phyloP scores from a whole-genome alignment of 257 asterid genomes.

The Plantago elongata region DNA sequence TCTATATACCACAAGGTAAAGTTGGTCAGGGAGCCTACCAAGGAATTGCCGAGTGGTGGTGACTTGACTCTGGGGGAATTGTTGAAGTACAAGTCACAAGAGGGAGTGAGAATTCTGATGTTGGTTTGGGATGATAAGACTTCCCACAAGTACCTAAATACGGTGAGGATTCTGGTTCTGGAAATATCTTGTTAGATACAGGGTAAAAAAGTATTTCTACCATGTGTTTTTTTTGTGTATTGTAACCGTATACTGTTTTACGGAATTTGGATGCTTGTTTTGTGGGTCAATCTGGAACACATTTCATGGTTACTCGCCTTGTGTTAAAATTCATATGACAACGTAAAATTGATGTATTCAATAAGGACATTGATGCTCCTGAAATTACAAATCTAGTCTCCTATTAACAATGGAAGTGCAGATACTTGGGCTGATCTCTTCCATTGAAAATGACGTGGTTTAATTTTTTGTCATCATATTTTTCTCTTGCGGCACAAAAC shows the following conservation, averaged over 20 bases:
- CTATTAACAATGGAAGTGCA: neutral
- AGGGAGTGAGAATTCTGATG: conserved; percentile 52
- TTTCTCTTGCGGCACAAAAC: neutral
- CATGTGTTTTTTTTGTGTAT: neutral
- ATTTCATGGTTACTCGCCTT: neutral
- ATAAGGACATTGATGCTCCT: neutral
- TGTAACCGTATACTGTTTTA: neutral
- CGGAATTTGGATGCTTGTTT: neutral
- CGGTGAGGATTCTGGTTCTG: conserved; percentile 23
- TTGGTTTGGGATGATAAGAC: conserved; percentile 69
- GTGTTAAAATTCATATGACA: neutral
- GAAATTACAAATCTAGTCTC: neutral
- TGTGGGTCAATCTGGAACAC: neutral
- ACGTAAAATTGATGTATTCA: neutral
- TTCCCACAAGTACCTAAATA: conserved; percentile 48
- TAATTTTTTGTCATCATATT: neutral
- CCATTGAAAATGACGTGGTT: neutral
- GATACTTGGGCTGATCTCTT: neutral
- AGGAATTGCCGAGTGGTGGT: conserved; percentile 41
- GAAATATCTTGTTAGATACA: neutral
- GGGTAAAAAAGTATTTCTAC: neutral
- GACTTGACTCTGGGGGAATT: conserved; percentile 47
- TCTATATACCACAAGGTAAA: conserved; percentile 49
- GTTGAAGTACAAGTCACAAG: conserved; percentile 51
- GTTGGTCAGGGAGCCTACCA: conserved; percentile 47